phyloP scores from a whole-genome alignment of 2,329 filamentous ascomycete species.

The Bipolaris gigantea region DNA sequence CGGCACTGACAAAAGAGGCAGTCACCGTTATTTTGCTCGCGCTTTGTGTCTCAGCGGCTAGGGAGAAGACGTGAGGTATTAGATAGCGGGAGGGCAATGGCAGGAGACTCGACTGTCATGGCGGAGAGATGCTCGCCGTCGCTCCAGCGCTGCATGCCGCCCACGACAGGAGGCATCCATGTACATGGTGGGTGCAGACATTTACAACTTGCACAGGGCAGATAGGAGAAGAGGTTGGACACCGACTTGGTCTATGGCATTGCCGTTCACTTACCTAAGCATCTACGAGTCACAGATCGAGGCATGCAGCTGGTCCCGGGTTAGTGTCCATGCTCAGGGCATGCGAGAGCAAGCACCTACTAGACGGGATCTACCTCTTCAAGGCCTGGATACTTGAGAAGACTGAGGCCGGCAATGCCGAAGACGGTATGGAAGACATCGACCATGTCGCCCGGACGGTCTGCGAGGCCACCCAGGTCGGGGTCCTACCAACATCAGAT shows the following conservation, averaged over 20 bases:
- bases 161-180: not conserved
- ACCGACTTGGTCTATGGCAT: not conserved
- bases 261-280: constrained; percentile 25
- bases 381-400: constrained; percentile 76
- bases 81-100: constrained; percentile 64
- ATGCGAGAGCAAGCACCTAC: constrained; percentile 50
- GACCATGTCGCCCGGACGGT: constrained; percentile 90
- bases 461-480: constrained; percentile 81
- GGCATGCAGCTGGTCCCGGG: constrained; percentile 44
- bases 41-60: constrained; percentile 71
- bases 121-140: not conserved
- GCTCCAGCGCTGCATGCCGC: not conserved
- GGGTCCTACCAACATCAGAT: constrained; percentile 58
- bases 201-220: not conserved
- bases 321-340: constrained; percentile 8
- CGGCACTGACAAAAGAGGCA: constrained; percentile 32
- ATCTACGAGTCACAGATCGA: constrained; percentile 41
- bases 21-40: constrained; percentile 61
- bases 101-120: not conserved
- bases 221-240: not conserved
- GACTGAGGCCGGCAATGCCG: constrained; percentile 81
- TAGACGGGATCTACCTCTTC: constrained; percentile 86
- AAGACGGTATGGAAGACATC: constrained; percentile 97
- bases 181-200: not conserved
- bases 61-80: constrained; percentile 62